Evolutionary conservation across 2,329 filamentous ascomycete genomes (phyloP).

Genomic region (Fusarium sp.): DNA sequence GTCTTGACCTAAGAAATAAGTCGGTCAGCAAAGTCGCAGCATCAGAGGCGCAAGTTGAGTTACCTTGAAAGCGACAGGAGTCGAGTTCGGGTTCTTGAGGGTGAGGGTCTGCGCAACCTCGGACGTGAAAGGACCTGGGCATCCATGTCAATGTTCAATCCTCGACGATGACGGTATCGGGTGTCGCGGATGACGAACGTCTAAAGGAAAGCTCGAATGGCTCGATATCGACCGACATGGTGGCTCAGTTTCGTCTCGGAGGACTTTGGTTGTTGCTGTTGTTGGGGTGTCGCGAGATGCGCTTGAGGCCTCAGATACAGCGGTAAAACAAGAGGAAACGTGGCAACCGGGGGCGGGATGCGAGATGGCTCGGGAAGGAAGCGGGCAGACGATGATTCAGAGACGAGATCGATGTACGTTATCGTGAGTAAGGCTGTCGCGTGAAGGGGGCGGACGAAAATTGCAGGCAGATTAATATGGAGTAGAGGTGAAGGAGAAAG

Average conservation of each 20-base stretch:
- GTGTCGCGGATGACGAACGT: conserved; percentile 65
- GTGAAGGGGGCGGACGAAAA: conserved; percentile 17
- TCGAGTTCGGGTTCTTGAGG: conserved; percentile 69
- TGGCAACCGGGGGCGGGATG: conserved; percentile 32
- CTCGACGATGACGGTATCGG: conserved; percentile 14
- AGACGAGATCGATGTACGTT: conserved; percentile 19
- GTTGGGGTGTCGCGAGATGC: conserved; percentile 38
- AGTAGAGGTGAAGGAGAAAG: conserved; percentile 27
- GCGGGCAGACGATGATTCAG: conserved; percentile 10
- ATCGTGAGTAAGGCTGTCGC: conserved; percentile 17
- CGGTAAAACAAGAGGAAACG: conserved; percentile 38
- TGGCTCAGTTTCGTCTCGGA: conserved; percentile 43
- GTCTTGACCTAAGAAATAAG: conserved; percentile 83
- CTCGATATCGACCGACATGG: conserved; percentile 94
- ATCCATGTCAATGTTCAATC: conserved; percentile 34
- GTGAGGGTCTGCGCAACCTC: conserved; percentile 71
- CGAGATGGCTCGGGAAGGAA: conserved; percentile 16
- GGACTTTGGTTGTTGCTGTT: conserved; percentile 7
- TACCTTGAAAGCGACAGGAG: conserved; percentile 75
- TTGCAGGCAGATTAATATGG: conserved; percentile 23
- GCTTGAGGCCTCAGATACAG: conserved; percentile 11
- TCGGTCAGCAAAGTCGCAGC: conserved; percentile 31
- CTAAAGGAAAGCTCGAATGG: conserved; percentile 91
- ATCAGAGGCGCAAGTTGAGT: conserved; percentile 29
- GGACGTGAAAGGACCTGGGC: conserved; percentile 68